phyloP scores from a whole-genome alignment of 805 yeast species.

The Wickerhamomyces strasburgensis region DNA sequence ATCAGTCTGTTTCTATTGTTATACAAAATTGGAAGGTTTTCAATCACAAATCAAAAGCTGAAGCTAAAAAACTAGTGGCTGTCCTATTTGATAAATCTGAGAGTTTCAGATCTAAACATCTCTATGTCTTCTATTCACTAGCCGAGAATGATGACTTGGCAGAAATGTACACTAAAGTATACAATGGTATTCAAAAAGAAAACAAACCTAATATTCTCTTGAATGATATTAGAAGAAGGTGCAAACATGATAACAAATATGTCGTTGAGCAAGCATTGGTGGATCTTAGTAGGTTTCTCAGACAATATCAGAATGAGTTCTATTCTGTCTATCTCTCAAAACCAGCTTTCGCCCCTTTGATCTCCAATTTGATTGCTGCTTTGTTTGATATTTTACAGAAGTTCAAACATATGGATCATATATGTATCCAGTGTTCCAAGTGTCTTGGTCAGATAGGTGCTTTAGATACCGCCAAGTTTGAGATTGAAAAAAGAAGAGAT shows the following conservation, averaged over 20 bases:
- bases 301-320: slow-evolving; percentile 45
- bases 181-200: slow-evolving; percentile 26
- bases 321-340: slow-evolving; percentile 40
- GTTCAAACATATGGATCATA: slow-evolving; percentile 43
- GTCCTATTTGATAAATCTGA: slow-evolving; percentile 30
- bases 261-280: slow-evolving; percentile 68
- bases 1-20: slow-evolving; percentile 67
- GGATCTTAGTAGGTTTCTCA: slow-evolving; percentile 53
- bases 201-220: slow-evolving; percentile 34
- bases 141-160: slow-evolving; percentile 39
- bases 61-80: slow-evolving; percentile 49
- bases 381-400: slow-evolving; percentile 52
- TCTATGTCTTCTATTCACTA: slow-evolving; percentile 49
- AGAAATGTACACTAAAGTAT: slow-evolving; percentile 27
- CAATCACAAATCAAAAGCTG: slow-evolving; percentile 39
- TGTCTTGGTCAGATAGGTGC: slow-evolving; percentile 78
- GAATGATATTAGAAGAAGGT: slow-evolving; percentile 49
- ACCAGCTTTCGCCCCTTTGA: slow-evolving; percentile 27
- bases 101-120: slow-evolving; percentile 34
- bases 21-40: slow-evolving; percentile 62
- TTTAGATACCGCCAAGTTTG: slow-evolving; percentile 57
- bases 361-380: slow-evolving; percentile 44
- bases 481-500: slow-evolving; percentile 33
- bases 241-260: slow-evolving; percentile 58
- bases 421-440: slow-evolving; percentile 58